phyloP scores from a whole-genome alignment of 2,329 filamentous ascomycete genomes.

The Cladosporium sphaerospermum region DNA sequence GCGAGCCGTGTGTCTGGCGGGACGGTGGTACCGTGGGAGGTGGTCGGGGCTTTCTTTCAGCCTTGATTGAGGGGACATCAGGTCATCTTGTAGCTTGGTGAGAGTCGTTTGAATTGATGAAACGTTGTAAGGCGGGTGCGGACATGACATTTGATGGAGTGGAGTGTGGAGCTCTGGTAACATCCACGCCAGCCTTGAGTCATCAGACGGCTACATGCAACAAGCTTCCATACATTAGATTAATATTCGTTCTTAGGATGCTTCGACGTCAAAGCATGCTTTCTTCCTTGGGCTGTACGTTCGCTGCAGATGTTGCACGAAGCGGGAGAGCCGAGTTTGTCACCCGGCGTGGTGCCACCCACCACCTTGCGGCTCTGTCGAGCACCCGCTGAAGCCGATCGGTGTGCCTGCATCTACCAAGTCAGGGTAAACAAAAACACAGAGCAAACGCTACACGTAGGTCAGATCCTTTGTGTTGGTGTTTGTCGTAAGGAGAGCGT shows the following conservation, averaged over 20 bases:
- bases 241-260: no score
- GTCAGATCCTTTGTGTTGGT: not conserved
- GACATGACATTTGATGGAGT: not conserved
- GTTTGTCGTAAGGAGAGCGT: no score
- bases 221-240: no score
- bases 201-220: no score
- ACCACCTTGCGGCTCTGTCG: slow-evolving; percentile 10
- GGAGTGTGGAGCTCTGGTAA: no score
- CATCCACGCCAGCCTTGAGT: no score
- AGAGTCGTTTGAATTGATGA: not conserved
- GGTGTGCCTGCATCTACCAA: not conserved
- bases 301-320: slow-evolving; percentile 1
- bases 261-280: not conserved
- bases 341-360: slow-evolving; percentile 8
- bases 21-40: slow-evolving; percentile 3
- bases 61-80: not conserved
- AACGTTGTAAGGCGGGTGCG: slow-evolving; percentile 1
- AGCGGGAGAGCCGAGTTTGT: slow-evolving; percentile 5
- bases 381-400: not conserved
- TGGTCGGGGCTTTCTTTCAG: slow-evolving; percentile 3
- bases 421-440: slow-evolving; percentile 8
- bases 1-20: slow-evolving; percentile 8
- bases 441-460: slow-evolving; percentile 7
- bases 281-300: not conserved
- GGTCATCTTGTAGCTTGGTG: no score